Evolutionary conservation across 768 basidiomycete genomes (phyloP), one percentile per base, ranked within the genome.

Genomic region (Collybia sordida): DNA sequence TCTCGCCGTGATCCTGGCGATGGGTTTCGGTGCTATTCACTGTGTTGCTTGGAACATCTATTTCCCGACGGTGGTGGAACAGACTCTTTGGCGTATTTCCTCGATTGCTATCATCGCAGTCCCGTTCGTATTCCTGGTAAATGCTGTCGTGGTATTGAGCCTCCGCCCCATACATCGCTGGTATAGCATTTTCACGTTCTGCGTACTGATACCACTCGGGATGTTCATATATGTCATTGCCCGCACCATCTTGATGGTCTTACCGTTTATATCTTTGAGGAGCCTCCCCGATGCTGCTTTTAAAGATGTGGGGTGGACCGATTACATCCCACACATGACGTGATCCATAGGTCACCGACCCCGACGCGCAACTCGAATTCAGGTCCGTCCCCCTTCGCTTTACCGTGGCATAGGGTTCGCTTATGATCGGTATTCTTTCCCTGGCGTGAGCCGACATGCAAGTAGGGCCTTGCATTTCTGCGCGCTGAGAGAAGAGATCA

Each of bases 61-160:
- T 6, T 63, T 63, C 40, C 59, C 53, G 12, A 52, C 64, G 3
- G 25, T 3, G 6, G 25, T 42, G 2, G 58, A 65, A 44, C 34
- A 37, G 28, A 42, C 53, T 12, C 24, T 64, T 21, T 67, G 66
- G 66, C 55, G 58, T 6, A 45, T 44, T 6, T 55, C 45, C n/a
- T 50, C 57, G 12, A 12, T 63, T 9, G 24, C 50, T 35, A 48
- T 58, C 21, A 45, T 54, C 14, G 22, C 39, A 6, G 17, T 50
- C 23, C 61, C 59, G 25, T 27, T 39, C 21, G 25, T 31, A 22
- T 46, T 44, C 15, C n/a, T 45, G 14, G 9, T 27, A 9, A 9
- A 27, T 27, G 25, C 25, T 27, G 9, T 9, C 25, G 5, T 27
- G 4, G 9, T 27, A 27, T 9, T 27, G 25, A 27, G 25, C 25